These are phyloP conservation scores for Hypoxylon trugodes DNA, from an alignment of 495 filamentous ascomycete species.

Conservation along the genomic window DNA sequence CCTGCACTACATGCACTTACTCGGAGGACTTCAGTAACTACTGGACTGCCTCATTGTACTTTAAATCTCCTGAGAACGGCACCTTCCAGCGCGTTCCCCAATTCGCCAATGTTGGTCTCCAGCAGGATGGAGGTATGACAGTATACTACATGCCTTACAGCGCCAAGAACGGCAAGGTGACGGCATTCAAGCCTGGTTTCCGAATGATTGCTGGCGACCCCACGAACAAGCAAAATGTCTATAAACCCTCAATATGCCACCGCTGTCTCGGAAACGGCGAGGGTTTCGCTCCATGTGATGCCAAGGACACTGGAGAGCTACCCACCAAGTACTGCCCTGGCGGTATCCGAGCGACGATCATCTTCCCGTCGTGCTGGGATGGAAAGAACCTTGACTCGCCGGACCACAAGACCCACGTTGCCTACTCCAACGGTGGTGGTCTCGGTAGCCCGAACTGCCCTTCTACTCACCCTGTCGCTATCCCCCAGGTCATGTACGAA, in stretches of 20 bases:
- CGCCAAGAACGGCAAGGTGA: slow-evolving; percentile 49
- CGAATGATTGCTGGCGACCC: slow-evolving; percentile 79
- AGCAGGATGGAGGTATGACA: slow-evolving; percentile 55
- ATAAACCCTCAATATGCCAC: slow-evolving; percentile 64
- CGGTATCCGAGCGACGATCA: slow-evolving; percentile 56
- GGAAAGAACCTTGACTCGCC: slow-evolving; percentile 67
- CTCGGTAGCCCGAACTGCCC: slow-evolving; percentile 50
- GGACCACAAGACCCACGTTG: slow-evolving; percentile 70
- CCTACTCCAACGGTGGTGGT: slow-evolving; percentile 67
- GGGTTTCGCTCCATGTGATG: slow-evolving; percentile 64
- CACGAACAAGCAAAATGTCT: slow-evolving; percentile 43
- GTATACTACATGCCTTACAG: slow-evolving; percentile 57
- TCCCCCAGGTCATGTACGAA: slow-evolving; percentile 58
- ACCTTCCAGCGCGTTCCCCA: slow-evolving; percentile 56
- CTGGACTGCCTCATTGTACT: slow-evolving; percentile 57
- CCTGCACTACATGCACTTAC: slow-evolving; percentile 51
- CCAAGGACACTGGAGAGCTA: slow-evolving; percentile 41
- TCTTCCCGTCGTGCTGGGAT: slow-evolving; percentile 83
- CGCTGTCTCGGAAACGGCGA: slow-evolving; percentile 75
- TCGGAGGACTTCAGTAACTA: slow-evolving; percentile 53
- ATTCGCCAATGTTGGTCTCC: slow-evolving; percentile 50
- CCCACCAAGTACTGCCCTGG: slow-evolving; percentile 45
- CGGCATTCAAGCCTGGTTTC: slow-evolving; percentile 58
- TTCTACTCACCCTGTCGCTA: slow-evolving; percentile 49
- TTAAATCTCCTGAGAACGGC: slow-evolving; percentile 52